phyloP scores from a whole-genome alignment of 2,329 filamentous ascomycete genomes.

The Exophiala dermatitidis region DNA sequence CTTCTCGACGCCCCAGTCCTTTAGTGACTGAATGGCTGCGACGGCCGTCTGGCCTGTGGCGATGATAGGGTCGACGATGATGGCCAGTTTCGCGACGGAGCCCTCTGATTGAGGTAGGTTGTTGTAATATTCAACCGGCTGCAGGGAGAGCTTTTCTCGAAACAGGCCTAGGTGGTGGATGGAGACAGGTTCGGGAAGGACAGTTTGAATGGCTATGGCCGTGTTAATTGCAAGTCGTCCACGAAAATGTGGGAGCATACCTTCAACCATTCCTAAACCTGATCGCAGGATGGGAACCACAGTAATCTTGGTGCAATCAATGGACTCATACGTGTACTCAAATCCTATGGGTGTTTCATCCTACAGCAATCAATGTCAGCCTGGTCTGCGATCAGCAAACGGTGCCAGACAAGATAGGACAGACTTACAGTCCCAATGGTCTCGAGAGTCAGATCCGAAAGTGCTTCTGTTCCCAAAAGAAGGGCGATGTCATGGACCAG shows the following conservation, averaged over 20 bases:
- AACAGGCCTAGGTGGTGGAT: slow-evolving; percentile 93
- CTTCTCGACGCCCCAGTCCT: slow-evolving; percentile 82
- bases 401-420: slow-evolving; percentile 6
- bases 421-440: slow-evolving; percentile 57
- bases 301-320: slow-evolving; percentile 61
- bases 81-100: slow-evolving; percentile 54
- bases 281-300: slow-evolving; percentile 90
- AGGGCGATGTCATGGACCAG: slow-evolving; percentile 81
- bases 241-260: slow-evolving; percentile 36
- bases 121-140: slow-evolving; percentile 96
- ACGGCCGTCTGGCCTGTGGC: slow-evolving; percentile 85
- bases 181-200: slow-evolving; percentile 72
- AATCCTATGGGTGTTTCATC: slow-evolving; percentile 72
- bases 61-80: slow-evolving; percentile 86
- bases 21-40: slow-evolving; percentile 80
- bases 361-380: slow-evolving; percentile 39
- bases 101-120: slow-evolving; percentile 59
- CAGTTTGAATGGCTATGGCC: slow-evolving; percentile 61
- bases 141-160: slow-evolving; percentile 77
- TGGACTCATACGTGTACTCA: slow-evolving; percentile 59
- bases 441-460: slow-evolving; percentile 53
- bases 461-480: slow-evolving; percentile 74
- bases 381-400: slow-evolving; percentile 11
- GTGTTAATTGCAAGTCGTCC: slow-evolving; percentile 6
- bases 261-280: slow-evolving; percentile 84